Evolutionary conservation across 2,329 filamentous ascomycete genomes (phyloP), one percentile per base, ranked within the genome.

Genomic region (Chlorencoelia australis): DNA sequence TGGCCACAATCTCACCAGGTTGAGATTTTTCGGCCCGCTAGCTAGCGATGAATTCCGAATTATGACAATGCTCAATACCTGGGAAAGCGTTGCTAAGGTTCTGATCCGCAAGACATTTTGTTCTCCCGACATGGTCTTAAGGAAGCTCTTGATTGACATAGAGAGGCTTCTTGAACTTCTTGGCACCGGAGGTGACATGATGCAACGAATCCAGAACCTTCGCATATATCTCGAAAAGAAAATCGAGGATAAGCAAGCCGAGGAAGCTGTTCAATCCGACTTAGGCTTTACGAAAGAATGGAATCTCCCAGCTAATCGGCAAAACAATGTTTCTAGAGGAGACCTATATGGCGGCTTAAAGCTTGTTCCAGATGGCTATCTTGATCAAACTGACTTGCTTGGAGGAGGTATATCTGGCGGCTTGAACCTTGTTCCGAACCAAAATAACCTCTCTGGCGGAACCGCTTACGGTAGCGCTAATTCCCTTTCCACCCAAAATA

Each of bases 31-130:
- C 31, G 65, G 65, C 6, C 54, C 59, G 11, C 55, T 54, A 30
- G 56, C 62, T 14, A 54, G 56, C 5, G 60, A 67, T 33, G 47
- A 42, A 48, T 2, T 51, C 62, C 40, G 54, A 49, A 41, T 56
- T 61, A 43, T 60, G 38, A 45, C 61, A 3, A 65, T 65, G 34
- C 54, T 72, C 33, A 57, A 63, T 22, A 63, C 59, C 38, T 72
- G 68, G 68, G 67, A 63, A 40, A 53, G 54, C 3, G 55, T 69
- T 13, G 58, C 60, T 25, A 63, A 58, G 25, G 60, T 66, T 34
- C 65, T 71, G 62, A 57, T 57, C 27, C 53, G 68, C 20, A 63
- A 66, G 18, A 70, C 65, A 2, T 69, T 69, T 45, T 71, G 67
- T 47, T 53, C 59, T 16, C 61, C 65, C 2, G 68, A 72, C 44